Percentiles rank a stretch among this genome's conserved stretches.
These are phyloP conservation scores for Pythium folliculosum DNA, from an alignment of 352 stramenopile genomes.

Conservation along the genomic window DNA sequence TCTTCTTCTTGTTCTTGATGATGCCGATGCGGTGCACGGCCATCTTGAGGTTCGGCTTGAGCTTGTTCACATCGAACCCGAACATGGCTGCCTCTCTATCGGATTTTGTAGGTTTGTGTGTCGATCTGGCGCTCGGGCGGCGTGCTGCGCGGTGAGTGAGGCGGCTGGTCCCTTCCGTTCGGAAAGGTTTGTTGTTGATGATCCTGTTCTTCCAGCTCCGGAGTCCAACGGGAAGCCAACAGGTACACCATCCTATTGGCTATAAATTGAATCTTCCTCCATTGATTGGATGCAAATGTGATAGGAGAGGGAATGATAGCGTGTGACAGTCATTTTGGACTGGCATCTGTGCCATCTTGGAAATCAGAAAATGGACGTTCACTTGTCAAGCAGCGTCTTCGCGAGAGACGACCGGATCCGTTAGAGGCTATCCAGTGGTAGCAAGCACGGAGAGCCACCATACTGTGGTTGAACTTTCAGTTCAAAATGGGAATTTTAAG, in stretches of 20 bases:
- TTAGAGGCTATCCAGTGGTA: no score
- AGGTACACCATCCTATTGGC: conserved; percentile 14
- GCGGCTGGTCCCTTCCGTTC: not conserved
- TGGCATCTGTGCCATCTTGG: conserved; percentile 1
- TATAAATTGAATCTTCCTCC: not conserved
- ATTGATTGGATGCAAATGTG: conserved; percentile 22
- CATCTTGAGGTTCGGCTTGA: conserved; percentile 94
- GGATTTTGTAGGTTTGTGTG: not conserved
- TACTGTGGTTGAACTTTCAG: no score
- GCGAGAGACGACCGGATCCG: no score
- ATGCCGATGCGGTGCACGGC: conserved; percentile 90
- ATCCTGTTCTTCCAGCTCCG: conserved; percentile 1
- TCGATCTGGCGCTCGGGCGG: not conserved
- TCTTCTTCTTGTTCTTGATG: conserved; percentile 92
- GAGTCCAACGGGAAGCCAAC: conserved; percentile 3
- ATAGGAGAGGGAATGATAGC: conserved; percentile 14
- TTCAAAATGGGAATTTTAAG: no score
- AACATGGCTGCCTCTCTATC: conserved; percentile 58
- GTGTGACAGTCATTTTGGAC: conserved; percentile 27
- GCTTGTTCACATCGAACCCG: conserved; percentile 91
- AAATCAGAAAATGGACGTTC: not conserved
- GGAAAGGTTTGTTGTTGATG: not conserved
- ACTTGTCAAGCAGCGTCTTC: not conserved
- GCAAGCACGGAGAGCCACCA: no score
- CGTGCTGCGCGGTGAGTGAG: not conserved